Evolutionary conservation across 345 rosid species (phyloP), one percentile per base, ranked within the genome.

Genomic region (Physaria fendleri): DNA sequence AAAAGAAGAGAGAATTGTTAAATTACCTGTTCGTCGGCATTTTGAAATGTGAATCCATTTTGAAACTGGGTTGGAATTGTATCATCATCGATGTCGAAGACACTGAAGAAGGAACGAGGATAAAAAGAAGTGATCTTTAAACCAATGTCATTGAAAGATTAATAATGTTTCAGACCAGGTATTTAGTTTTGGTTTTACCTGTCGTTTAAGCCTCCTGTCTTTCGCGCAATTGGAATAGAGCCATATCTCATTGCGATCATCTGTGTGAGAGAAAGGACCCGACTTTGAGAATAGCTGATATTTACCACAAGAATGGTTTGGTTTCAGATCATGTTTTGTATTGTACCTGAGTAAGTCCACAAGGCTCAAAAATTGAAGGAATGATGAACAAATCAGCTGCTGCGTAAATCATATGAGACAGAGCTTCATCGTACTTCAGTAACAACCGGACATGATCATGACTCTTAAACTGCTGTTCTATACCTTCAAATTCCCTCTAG

Each of bases 161-260:
- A 16, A 21, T 44, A 34, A 33, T 21, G 59, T 17, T 37, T 39
- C 21, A 35, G 13, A 52, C 8, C 20, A 50, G 27, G 22, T n/a
- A 27, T 45, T 42, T 47, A 48, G 50, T 43, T 48, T 64, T 20
- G 44, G 23, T 56, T 59, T 44, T 54, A 89, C 99, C 96, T 88
- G 81, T 93, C 97, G 57, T 85, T 86, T 47, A 93, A 80, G 46
- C 95, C 99, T 38, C 97, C 99, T 0, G 99, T 93, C 74, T 81
- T 88, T 66, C 97, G 82, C 9, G 73, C 91, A 24, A 93, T 77
- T 40, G 99, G 97, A 68, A 89, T 70, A 52, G 97, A 67, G 13
- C 99, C 97, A 38, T 93, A 86, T 72, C 91, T 79, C 97, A 92
- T 88, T 20, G 97, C 89, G 44, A 88, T 88, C 99, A 92, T 88